Conservation (phyloP, 2,329 filamentous ascomycete genomes). For the Botrytis fabae region DNA sequence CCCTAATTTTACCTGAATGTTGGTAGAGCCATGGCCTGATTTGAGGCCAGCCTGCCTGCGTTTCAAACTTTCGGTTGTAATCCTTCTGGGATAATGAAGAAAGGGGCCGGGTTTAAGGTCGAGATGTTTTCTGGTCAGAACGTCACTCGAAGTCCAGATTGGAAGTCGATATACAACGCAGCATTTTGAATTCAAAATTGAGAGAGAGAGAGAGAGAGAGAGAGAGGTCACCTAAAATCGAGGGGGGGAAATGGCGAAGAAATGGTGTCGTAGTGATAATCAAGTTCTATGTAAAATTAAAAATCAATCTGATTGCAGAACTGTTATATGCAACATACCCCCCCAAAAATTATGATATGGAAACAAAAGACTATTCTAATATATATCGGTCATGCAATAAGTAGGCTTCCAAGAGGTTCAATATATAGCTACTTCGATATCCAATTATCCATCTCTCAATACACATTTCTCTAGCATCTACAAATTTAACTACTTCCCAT, state of each 20-base stretch:
- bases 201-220: no score
- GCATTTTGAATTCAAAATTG: neutral
- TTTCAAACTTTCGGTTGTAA: no score
- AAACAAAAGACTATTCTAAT: neutral
- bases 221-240: no score
- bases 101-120: no score
- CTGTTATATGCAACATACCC: neutral
- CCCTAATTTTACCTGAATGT: no score
- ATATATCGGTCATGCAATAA: neutral
- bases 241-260: neutral
- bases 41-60: no score
- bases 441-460: neutral
- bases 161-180: neutral
- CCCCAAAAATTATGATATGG: rapidly evolving
- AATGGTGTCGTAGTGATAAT: rapidly evolving
- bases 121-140: no score
- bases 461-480: neutral
- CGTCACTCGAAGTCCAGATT: no score
- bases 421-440: neutral
- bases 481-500: neutral
- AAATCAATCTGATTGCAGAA: neutral
- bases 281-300: neutral
- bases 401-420: neutral
- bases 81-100: no score
- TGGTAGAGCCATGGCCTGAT: no score